A percentile compares a stretch with the other conserved stretches of the same genome.
Conservation (phyloP, 176 grass and related monocot genomes). For the Themeda triandra region DNA sequence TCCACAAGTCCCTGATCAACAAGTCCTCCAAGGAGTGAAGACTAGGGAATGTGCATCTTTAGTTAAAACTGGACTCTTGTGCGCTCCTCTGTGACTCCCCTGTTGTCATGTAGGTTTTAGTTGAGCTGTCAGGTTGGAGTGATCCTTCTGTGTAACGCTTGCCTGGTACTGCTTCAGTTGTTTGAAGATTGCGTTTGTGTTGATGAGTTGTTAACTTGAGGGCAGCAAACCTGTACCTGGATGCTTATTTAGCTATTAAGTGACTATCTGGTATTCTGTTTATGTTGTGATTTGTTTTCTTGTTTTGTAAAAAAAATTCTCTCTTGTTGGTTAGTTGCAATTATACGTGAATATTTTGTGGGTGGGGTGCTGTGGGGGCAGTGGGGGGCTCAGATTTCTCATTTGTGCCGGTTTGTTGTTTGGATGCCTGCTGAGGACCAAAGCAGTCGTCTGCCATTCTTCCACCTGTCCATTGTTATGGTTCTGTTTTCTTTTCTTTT, state of each 20-base stretch:
- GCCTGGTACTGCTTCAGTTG: conserved; percentile 28
- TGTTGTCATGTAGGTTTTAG: conserved; percentile 35
- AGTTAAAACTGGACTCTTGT: conserved; percentile 33
- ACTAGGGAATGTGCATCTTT: conserved; percentile 30
- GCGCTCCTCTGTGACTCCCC: conserved; percentile 2
- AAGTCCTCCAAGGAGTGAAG: conserved; percentile 73
- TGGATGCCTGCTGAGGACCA: background rate
- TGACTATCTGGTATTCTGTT: background rate
- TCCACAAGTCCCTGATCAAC: conserved; percentile 79
- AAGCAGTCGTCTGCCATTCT: background rate
- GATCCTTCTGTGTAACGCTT: conserved; percentile 33
- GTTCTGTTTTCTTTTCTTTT: background rate
- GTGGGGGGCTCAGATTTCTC: background rate
- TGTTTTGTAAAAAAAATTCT: background rate
- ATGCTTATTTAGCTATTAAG: conserved; percentile 7
- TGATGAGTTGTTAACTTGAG: conserved; percentile 19
- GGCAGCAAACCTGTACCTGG: background rate
- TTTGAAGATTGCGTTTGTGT: conserved; percentile 9
- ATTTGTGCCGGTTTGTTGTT: background rate
- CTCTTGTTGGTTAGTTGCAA: background rate
- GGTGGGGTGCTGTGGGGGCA: background rate
- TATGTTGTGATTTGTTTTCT: background rate
- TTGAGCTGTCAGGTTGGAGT: conserved; percentile 15
- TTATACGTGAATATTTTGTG: background rate
- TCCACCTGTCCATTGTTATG: background rate